A percentile compares a stretch with the other conserved stretches of the same genome.
Evolutionary conservation across 306 rosid genomes (phyloP).

Genomic region (Medicago arabica): DNA sequence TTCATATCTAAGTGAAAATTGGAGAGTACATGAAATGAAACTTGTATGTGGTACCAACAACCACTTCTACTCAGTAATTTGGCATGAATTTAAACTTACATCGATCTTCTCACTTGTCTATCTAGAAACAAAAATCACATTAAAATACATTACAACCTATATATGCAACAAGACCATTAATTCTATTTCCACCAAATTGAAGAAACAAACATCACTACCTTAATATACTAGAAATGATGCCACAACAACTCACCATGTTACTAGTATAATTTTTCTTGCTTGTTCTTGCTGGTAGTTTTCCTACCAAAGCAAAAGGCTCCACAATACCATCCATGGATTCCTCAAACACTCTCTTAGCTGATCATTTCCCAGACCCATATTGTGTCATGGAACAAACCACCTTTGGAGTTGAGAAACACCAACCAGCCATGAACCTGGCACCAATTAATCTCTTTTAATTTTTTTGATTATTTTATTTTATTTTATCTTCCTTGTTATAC

Average conservation of each 20-base stretch:
- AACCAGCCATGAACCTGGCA: slow-evolving; percentile 26
- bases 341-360: slow-evolving; percentile 45
- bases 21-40: no score
- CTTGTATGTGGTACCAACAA: no score
- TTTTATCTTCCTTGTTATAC: no score
- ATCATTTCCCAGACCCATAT: slow-evolving; percentile 61
- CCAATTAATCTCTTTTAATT: no score
- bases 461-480: no score
- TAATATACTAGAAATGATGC: slow-evolving; percentile 45
- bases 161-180: not conserved
- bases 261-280: slow-evolving; percentile 36
- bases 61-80: no score
- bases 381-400: slow-evolving; percentile 64
- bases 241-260: not conserved
- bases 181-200: not conserved
- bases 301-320: slow-evolving; percentile 49
- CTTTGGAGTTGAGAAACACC: slow-evolving; percentile 50
- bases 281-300: slow-evolving; percentile 8
- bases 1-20: no score
- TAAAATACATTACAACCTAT: slow-evolving; percentile 2
- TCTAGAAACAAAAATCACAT: no score
- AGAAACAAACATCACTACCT: not conserved
- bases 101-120: no score
- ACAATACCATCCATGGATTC: slow-evolving; percentile 54
- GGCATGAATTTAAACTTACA: no score